These are phyloP conservation scores for Suillus weaverae DNA, from an alignment of 768 basidiomycete genomes.

Conservation along the genomic window DNA sequence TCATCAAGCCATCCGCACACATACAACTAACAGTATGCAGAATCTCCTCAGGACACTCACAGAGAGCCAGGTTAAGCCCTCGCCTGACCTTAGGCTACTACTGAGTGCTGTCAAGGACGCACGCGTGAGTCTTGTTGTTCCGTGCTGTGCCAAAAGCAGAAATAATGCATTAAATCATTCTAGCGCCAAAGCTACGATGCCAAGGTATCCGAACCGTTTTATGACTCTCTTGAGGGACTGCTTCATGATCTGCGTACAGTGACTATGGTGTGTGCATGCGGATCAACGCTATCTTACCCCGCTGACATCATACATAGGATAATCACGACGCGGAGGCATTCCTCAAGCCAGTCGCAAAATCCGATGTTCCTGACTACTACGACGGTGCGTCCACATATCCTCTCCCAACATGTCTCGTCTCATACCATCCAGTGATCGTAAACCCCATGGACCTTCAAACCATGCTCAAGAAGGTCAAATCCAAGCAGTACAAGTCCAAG, in stretches of 20 bases:
- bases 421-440: constrained; percentile 67
- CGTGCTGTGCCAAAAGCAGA: constrained; percentile 1
- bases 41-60: constrained; percentile 89
- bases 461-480: constrained; percentile 91
- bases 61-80: constrained; percentile 66
- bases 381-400: constrained; percentile 56
- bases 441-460: constrained; percentile 96
- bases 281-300: constrained; percentile 25
- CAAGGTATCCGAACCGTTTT: constrained; percentile 86
- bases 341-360: constrained; percentile 86
- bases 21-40: constrained; percentile 38
- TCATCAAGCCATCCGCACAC: constrained; percentile 11
- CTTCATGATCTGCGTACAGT: constrained; percentile 81
- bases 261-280: constrained; percentile 48
- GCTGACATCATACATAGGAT: constrained; percentile 47
- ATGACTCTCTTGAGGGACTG: constrained; percentile 89
- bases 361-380: constrained; percentile 92
- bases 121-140: constrained; percentile 58
- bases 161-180: constrained; percentile 22
- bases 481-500: constrained; percentile 90
- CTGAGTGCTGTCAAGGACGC: constrained; percentile 84
- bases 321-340: constrained; percentile 94
- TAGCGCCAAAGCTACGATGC: constrained; percentile 54
- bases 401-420: constrained; percentile 6
- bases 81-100: constrained; percentile 75